Conservation (phyloP, 257 asterid genomes). For the Nicotiana knightiana region DNA sequence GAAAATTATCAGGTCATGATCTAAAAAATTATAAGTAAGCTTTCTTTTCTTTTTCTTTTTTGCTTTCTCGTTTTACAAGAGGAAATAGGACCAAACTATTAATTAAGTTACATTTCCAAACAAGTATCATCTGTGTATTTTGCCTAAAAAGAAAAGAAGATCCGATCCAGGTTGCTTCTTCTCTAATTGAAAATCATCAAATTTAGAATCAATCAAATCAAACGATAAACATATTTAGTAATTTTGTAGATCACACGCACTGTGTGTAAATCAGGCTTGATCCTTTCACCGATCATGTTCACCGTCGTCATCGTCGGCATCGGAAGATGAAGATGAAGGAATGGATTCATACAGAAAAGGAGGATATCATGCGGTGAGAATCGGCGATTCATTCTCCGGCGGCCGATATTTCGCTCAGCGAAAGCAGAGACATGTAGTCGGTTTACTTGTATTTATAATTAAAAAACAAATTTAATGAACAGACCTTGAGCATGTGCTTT, state of each 20-base stretch:
- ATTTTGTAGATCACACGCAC: neutral
- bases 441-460: neutral
- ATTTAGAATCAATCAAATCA: neutral
- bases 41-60: neutral
- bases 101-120: neutral
- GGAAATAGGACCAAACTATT: neutral
- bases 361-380: slow-evolving; percentile 82
- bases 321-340: slow-evolving; percentile 91
- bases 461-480: too few species aligned
- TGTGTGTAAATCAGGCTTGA: neutral
- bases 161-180: neutral
- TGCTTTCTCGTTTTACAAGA: neutral
- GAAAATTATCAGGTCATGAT: neutral
- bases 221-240: neutral
- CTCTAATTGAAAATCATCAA: neutral
- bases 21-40: neutral
- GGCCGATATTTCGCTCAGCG: slow-evolving; percentile 93
- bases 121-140: neutral
- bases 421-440: neutral
- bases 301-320: slow-evolving; percentile 62
- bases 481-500: too few species aligned
- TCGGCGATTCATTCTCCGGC: slow-evolving; percentile 68
- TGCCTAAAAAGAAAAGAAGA: neutral
- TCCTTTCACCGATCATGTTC: slow-evolving; percentile 30
- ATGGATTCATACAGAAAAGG: slow-evolving; percentile 72